Conservation (phyloP, 176 grass and related monocot species). For the Aechmea fasciata region DNA sequence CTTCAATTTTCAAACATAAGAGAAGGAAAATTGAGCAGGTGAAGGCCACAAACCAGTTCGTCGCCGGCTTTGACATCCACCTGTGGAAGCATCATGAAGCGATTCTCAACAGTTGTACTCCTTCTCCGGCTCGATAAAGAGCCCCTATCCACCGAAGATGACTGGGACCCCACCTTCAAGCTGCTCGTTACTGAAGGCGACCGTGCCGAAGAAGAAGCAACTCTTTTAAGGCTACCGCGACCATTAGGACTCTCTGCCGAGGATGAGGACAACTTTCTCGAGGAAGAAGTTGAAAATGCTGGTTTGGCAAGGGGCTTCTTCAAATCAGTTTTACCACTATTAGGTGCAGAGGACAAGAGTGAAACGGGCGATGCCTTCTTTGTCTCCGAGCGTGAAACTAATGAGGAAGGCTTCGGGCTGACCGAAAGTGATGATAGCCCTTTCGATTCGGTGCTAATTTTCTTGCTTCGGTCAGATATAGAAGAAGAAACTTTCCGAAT, state of each 20-base stretch:
- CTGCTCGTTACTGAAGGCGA: conserved; percentile 47
- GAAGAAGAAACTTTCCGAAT: conserved; percentile 36
- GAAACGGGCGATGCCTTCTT: conserved; percentile 31
- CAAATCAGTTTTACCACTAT: conserved; percentile 26
- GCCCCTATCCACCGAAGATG: conserved; percentile 33
- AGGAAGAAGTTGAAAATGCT: conserved; percentile 33
- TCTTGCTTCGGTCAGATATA: conserved; percentile 43
- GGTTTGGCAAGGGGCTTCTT: conserved; percentile 34
- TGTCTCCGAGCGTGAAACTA: background rate
- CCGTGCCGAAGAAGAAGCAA: conserved; percentile 39
- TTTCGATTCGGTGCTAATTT: conserved; percentile 19
- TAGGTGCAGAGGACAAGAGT: conserved; percentile 1
- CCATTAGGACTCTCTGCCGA: conserved; percentile 38
- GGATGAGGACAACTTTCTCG: conserved; percentile 38
- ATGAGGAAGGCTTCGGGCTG: conserved; percentile 21
- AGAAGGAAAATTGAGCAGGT: conserved; percentile 13
- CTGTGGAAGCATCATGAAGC: conserved; percentile 83
- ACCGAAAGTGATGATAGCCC: conserved; percentile 15
- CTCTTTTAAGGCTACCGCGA: conserved; percentile 41
- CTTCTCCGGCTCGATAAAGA: conserved; percentile 49
- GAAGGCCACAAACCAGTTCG: conserved; percentile 54
- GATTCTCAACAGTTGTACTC: conserved; percentile 39
- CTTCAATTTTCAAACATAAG: conserved; percentile 5
- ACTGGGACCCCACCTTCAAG: conserved; percentile 31
- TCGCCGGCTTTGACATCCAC: conserved; percentile 83